phyloP scores from a whole-genome alignment of 2,329 filamentous ascomycete species.

The Pseudopithomyces maydicus region DNA sequence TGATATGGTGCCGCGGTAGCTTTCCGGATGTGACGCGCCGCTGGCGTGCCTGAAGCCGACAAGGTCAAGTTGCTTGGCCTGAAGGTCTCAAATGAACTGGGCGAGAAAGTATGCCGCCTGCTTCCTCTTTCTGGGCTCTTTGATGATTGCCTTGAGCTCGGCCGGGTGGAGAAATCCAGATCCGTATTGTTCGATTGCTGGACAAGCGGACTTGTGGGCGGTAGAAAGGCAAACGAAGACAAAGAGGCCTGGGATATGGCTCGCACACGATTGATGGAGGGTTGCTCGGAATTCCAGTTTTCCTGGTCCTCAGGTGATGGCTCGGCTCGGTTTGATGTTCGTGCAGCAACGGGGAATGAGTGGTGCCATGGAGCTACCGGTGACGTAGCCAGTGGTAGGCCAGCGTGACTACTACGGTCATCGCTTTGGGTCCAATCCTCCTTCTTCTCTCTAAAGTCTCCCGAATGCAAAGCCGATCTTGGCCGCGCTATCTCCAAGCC shows the following conservation, averaged over 20 bases:
- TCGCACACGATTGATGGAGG: conserved; percentile 47
- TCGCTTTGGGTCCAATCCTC: conserved; percentile 31
- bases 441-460: conserved; percentile 62
- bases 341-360: conserved; percentile 49
- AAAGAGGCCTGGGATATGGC: conserved; percentile 66
- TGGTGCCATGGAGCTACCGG: conserved; percentile 64
- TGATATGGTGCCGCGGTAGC: conserved; percentile 71
- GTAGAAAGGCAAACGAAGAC: conserved; percentile 80
- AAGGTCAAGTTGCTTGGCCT: conserved; percentile 47
- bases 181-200: conserved; percentile 87
- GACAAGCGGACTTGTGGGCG: conserved; percentile 90
- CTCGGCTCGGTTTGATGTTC: conserved; percentile 21
- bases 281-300: conserved; percentile 22
- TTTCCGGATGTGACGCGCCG: conserved; percentile 54
- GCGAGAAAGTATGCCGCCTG: conserved; percentile 75
- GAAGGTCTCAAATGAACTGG: conserved; percentile 60
- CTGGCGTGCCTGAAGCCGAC: conserved; percentile 37
- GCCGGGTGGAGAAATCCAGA: conserved; percentile 62
- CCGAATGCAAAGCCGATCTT: conserved; percentile 71
- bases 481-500: conserved; percentile 75
- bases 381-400: conserved; percentile 50
- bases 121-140: conserved; percentile 55
- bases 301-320: conserved; percentile 23
- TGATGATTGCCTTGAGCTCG: conserved; percentile 43
- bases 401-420: conserved; percentile 16